Evolutionary conservation across 495 filamentous ascomycete genomes (phyloP).

Genomic region (Penicillium bialowiezense): DNA sequence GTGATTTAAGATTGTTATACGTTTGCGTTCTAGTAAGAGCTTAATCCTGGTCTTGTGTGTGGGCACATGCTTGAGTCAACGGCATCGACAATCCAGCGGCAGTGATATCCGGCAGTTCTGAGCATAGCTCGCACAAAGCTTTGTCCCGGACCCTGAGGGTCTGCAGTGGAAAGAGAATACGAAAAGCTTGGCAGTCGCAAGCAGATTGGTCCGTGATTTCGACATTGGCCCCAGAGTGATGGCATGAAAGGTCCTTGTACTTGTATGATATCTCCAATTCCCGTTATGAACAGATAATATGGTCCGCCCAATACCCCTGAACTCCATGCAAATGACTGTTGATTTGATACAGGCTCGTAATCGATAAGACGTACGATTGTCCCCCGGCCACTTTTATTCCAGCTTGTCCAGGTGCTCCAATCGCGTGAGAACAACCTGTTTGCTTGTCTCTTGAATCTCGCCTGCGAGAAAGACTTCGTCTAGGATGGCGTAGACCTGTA

Average conservation of each 20-base stretch:
- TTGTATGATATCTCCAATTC: constrained; percentile 4
- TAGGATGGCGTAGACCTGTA: constrained; percentile 92
- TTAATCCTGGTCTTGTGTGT: constrained; percentile 11
- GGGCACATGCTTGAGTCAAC: neutral
- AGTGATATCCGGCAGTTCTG: constrained; percentile 15
- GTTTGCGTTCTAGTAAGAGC: constrained; percentile 17
- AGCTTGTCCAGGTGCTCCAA: constrained; percentile 96
- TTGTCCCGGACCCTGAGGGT: constrained; percentile 1
- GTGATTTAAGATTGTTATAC: constrained; percentile 10
- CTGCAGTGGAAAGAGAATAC: constrained; percentile 13
- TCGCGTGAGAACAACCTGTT: constrained; percentile 92
- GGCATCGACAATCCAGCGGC: constrained; percentile 7
- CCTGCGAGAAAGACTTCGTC: constrained; percentile 97
- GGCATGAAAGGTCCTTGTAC: constrained; percentile 14
- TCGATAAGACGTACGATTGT: constrained; percentile 5
- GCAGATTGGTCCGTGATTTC: constrained; percentile 19
- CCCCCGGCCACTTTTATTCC: constrained; percentile 51
- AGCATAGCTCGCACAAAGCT: neutral
- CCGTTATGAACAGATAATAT: constrained; percentile 4
- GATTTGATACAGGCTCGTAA: constrained; percentile 3
- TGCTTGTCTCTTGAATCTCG: constrained; percentile 97
- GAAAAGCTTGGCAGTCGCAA: constrained; percentile 16
- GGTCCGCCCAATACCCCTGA: constrained; percentile 10
- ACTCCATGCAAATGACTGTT: constrained; percentile 25
- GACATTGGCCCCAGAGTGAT: constrained; percentile 23